Evolutionary conservation across 495 filamentous ascomycete species (phyloP).

Genomic region (Alectoria sarmentosa): DNA sequence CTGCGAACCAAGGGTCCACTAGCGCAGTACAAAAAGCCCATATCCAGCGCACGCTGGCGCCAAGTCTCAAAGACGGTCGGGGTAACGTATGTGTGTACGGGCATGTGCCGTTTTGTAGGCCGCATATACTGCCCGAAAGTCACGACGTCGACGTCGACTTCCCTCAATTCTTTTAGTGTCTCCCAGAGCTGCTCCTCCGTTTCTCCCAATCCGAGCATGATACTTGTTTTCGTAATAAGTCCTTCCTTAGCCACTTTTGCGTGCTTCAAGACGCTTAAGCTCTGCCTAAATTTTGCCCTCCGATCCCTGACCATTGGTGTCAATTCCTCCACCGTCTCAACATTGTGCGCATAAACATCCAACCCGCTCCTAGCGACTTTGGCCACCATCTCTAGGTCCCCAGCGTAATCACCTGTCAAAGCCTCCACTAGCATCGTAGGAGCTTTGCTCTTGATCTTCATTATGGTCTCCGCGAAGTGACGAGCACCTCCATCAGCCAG

Average conservation of each 20-base stretch:
- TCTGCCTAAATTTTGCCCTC: conserved; percentile 82
- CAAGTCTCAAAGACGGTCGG: conserved; percentile 86
- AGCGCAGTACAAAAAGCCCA: conserved; percentile 96
- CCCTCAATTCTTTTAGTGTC: conserved; percentile 70
- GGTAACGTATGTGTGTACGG: conserved; percentile 88
- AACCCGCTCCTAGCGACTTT: conserved; percentile 79
- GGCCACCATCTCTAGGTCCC: conserved; percentile 74
- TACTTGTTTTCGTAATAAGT: conserved; percentile 92
- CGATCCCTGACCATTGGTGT: conserved; percentile 88
- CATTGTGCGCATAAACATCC: conserved; percentile 95
- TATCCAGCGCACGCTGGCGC: conserved; percentile 80
- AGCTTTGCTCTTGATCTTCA: conserved; percentile 85
- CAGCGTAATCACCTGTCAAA: conserved; percentile 82
- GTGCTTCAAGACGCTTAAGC: conserved; percentile 67
- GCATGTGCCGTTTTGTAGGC: conserved; percentile 94
- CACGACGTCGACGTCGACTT: conserved; percentile 79
- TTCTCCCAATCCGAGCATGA: conserved; percentile 95
- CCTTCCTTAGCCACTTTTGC: conserved; percentile 68
- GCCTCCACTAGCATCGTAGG: conserved; percentile 89
- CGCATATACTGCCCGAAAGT: conserved; percentile 99
- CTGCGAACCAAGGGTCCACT: conserved; percentile 88
- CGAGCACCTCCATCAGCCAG: conserved; percentile 77
- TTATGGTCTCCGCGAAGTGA: conserved; percentile 93
- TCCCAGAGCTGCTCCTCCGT: conserved; percentile 82
- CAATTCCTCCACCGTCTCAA: conserved; percentile 88